A percentile compares a stretch with the other conserved stretches of the same genome.
phyloP scores from a whole-genome alignment of 2,329 filamentous ascomycete species.

The Trichoderma sp. region DNA sequence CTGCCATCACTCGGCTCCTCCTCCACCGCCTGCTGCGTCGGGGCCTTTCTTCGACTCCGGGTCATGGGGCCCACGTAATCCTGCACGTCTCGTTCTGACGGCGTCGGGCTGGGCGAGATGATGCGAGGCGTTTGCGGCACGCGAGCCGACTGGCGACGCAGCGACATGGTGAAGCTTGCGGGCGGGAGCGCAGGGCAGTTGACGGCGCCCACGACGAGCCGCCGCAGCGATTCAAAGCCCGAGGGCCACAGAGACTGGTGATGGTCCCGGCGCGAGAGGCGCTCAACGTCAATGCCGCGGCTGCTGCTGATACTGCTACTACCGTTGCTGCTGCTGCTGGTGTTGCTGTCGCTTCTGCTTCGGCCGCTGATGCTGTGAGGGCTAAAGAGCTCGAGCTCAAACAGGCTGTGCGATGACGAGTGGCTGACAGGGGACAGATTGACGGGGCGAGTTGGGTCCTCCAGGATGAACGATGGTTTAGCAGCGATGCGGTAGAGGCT shows the following conservation, averaged over 20 bases:
- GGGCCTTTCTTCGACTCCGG: constrained; percentile 67
- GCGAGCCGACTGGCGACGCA: constrained; percentile 47
- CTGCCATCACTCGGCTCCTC: constrained; percentile 54
- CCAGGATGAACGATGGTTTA: constrained; percentile 52
- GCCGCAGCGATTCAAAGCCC: constrained; percentile 49
- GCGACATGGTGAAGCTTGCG: constrained; percentile 58
- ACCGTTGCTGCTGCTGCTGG: not conserved
- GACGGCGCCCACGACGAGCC: constrained; percentile 58
- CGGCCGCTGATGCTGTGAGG: not conserved
- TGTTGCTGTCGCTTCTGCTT: not conserved
- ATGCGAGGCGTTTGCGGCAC: constrained; percentile 82
- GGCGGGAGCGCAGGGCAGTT: constrained; percentile 59
- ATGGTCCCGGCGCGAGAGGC: constrained; percentile 53
- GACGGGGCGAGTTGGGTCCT: constrained; percentile 49
- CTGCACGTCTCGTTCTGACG: constrained; percentile 36
- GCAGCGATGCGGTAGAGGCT: constrained; percentile 55
- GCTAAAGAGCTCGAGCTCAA: constrained; percentile 20
- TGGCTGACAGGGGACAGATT: constrained; percentile 27
- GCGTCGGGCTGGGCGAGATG: constrained; percentile 82
- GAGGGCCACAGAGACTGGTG: constrained; percentile 46
- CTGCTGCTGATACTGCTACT: not conserved
- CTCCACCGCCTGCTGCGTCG: constrained; percentile 59
- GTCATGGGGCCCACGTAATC: constrained; percentile 72
- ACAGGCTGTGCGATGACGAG: constrained; percentile 26
- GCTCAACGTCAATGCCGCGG: constrained; percentile 26